Percentiles rank a stretch among this genome's conserved stretches.
These are phyloP conservation scores for Rhodosporidiobolus sp. DNA, from an alignment of 768 basidiomycete species.

Conservation along the genomic window DNA sequence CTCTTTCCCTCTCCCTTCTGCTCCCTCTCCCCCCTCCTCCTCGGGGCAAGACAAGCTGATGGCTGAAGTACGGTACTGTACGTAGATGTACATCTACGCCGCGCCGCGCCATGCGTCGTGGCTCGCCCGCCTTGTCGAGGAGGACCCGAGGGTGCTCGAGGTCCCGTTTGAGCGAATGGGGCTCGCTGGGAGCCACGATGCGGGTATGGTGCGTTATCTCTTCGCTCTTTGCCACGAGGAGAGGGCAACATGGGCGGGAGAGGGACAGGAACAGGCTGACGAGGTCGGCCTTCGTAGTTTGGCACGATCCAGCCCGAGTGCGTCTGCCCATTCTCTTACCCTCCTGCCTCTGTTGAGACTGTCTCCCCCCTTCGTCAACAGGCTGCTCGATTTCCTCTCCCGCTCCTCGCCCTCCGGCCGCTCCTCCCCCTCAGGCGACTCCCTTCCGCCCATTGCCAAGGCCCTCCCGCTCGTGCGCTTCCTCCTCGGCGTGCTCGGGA, in stretches of 20 bases:
- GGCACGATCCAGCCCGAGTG: not conserved
- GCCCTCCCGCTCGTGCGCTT: constrained; percentile 9
- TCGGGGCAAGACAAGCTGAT: too few species aligned
- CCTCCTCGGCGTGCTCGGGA: constrained; percentile 1
- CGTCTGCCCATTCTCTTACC: too few species aligned
- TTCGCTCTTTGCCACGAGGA: too few species aligned
- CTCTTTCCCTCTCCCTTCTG: not conserved
- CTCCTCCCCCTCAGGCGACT: not conserved
- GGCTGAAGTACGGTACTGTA: too few species aligned
- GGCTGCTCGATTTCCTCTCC: constrained; percentile 11
- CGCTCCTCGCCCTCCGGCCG: too few species aligned
- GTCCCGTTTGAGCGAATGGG: constrained; percentile 14
- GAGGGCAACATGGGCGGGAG: too few species aligned
- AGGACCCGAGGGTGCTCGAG: not conserved
- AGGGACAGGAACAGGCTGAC: too few species aligned
- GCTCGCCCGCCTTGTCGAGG: constrained; percentile 4
- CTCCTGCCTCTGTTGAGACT: too few species aligned
- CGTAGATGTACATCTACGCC: constrained; percentile 20
- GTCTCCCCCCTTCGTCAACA: not conserved
- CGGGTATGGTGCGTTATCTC: constrained; percentile 10
- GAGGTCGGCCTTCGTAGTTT: not conserved
- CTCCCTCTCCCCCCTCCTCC: not conserved
- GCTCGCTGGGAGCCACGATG: constrained; percentile 9
- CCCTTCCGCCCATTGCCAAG: not conserved
- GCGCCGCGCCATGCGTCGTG: not conserved